Evolutionary conservation across 495 filamentous ascomycete species (phyloP).

Genomic region (Friedmanniomyces endolithicus): DNA sequence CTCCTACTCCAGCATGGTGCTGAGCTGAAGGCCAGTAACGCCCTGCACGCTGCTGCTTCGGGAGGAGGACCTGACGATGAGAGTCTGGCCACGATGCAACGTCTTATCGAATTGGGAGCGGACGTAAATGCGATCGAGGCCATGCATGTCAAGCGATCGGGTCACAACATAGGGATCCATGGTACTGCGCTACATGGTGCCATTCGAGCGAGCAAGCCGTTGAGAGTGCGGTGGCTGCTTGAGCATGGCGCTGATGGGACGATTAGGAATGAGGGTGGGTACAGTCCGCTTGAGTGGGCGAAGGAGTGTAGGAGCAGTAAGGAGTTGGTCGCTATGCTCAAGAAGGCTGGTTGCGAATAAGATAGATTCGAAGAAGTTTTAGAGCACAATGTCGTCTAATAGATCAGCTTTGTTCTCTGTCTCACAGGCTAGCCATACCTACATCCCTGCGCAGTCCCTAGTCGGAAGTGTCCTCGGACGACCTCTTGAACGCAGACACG

Average conservation of each 20-base stretch:
- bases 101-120: neutral
- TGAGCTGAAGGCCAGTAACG: neutral
- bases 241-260: neutral
- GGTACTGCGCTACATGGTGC: neutral
- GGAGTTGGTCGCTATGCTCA: neutral
- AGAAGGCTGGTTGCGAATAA: neutral
- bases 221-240: neutral
- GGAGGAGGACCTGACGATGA: neutral
- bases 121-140: neutral
- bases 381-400: too few species aligned
- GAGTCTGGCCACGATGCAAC: neutral
- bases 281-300: neutral
- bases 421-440: too few species aligned
- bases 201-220: neutral
- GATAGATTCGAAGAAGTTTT: too few species aligned
- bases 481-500: too few species aligned
- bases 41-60: neutral
- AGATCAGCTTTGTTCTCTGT: too few species aligned
- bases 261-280: neutral
- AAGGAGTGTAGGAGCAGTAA: neutral
- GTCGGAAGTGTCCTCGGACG: too few species aligned
- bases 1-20: neutral
- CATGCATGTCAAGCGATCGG: neutral
- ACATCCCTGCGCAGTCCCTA: too few species aligned
- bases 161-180: neutral